These are phyloP conservation scores for Carex arenaria DNA, from an alignment of 202 grass and related monocot genomes.

Conservation along the genomic window DNA sequence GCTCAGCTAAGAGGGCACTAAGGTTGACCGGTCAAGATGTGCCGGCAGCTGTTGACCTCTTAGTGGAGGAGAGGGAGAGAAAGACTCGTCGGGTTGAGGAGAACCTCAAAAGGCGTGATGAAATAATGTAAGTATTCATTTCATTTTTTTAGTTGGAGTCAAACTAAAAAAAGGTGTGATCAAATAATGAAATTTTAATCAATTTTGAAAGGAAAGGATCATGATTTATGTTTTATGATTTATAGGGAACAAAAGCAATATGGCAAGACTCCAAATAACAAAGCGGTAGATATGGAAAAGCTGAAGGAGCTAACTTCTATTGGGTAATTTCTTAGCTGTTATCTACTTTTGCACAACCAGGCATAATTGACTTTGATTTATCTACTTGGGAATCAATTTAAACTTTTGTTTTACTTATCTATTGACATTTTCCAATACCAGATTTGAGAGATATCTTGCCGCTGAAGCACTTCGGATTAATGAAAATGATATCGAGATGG, in stretches of 20 bases:
- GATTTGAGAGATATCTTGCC: conserved; percentile 79
- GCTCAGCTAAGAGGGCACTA: conserved; percentile 74
- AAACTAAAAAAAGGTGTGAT: not conserved
- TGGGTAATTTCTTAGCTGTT: conserved; percentile 39
- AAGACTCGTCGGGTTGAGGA: conserved; percentile 57
- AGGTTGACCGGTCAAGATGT: conserved; percentile 87
- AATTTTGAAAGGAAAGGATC: not conserved
- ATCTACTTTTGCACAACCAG: not conserved
- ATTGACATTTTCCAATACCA: conserved; percentile 21
- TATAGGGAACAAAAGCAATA: conserved; percentile 72
- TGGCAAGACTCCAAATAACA: conserved; percentile 74
- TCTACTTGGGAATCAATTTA: not conserved
- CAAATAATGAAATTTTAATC: not conserved
- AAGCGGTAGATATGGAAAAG: conserved; percentile 75
- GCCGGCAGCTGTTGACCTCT: conserved; percentile 75
- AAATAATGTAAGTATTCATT: conserved; percentile 62
- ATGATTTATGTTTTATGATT: not conserved
- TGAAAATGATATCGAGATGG: conserved; percentile 81
- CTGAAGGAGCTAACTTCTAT: conserved; percentile 62
- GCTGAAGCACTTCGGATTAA: conserved; percentile 80
- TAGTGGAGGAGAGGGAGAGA: conserved; percentile 71
- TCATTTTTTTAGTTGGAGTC: conserved; percentile 1
- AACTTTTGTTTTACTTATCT: conserved; percentile 4
- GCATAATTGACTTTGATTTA: not conserved
- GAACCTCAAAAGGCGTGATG: conserved; percentile 37